These are phyloP conservation scores for Boletales sp. DNA, from an alignment of 768 basidiomycete species.

Conservation along the genomic window DNA sequence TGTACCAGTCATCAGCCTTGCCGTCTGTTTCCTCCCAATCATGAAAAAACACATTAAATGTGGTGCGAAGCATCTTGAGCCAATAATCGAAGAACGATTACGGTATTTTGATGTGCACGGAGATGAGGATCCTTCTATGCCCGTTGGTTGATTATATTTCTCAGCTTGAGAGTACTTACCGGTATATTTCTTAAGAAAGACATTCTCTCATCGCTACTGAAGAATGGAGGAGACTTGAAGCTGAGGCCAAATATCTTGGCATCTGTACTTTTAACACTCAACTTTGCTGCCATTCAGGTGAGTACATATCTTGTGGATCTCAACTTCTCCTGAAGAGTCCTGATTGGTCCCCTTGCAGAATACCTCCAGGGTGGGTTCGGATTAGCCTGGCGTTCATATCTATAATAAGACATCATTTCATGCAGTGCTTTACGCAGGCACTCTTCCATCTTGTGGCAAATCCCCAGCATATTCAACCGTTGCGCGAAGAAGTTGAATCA, in stretches of 20 bases:
- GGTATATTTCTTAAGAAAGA: conserved; percentile 25
- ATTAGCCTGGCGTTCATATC: background rate
- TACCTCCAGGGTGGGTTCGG: conserved; percentile 6
- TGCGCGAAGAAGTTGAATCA: conserved; percentile 15
- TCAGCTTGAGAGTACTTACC: background rate
- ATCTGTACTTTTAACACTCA: conserved; percentile 5
- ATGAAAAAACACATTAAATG: background rate
- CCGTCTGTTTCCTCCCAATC: conserved; percentile 10
- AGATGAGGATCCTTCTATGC: background rate
- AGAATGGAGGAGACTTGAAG: conserved; percentile 17
- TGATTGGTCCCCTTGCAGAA: conserved; percentile 1
- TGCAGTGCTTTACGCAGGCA: conserved; percentile 10
- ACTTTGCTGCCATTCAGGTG: conserved; percentile 22
- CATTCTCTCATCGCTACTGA: conserved; percentile 31
- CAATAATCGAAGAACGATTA: conserved; percentile 28
- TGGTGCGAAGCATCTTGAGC: conserved; percentile 15
- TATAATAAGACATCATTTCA: background rate
- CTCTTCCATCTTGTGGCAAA: conserved; percentile 9
- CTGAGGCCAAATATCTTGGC: conserved; percentile 20
- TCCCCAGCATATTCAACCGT: conserved; percentile 11
- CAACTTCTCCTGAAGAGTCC: background rate
- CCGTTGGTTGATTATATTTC: background rate
- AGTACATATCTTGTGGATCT: background rate
- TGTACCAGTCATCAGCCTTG: conserved; percentile 8
- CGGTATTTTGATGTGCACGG: background rate